Percentiles rank a stretch among this genome's conserved stretches.
Evolutionary conservation across 2,329 filamentous ascomycete genomes (phyloP).

Genomic region (Graphilbum sp.): DNA sequence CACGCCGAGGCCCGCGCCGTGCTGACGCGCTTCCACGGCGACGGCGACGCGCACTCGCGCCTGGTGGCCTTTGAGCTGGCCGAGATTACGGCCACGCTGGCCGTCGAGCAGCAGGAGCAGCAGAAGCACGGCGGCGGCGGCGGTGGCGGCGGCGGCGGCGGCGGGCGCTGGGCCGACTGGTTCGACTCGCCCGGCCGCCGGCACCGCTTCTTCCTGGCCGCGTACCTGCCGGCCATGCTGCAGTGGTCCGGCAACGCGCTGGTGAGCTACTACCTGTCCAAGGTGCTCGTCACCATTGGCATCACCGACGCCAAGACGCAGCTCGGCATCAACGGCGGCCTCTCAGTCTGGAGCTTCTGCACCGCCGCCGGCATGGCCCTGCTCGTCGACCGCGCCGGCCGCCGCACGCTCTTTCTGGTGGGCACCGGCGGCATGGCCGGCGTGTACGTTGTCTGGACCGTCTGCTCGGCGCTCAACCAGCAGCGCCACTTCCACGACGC

Average conservation of each 20-base stretch:
- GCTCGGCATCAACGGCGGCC: slow-evolving; percentile 4
- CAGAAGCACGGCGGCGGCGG: too few species aligned
- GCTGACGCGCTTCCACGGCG: slow-evolving; percentile 8
- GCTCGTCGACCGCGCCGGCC: slow-evolving; percentile 17
- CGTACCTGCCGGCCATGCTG: slow-evolving; percentile 7
- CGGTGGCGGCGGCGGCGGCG: too few species aligned
- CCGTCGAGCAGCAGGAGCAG: slow-evolving; percentile 6
- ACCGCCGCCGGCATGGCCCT: slow-evolving; percentile 14
- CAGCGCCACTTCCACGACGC: slow-evolving; percentile 13
- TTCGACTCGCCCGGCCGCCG: slow-evolving; percentile 7
- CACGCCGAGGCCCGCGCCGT: slow-evolving; percentile 6
- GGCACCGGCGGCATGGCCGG: slow-evolving; percentile 23
- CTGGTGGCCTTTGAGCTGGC: slow-evolving; percentile 8
- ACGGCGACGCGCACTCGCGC: slow-evolving; percentile 6
- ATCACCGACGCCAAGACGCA: slow-evolving; percentile 2
- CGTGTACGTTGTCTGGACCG: slow-evolving; percentile 22
- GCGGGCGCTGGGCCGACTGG: slow-evolving; percentile 5
- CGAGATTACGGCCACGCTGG: slow-evolving; percentile 9
- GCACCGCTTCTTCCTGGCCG: slow-evolving; percentile 8
- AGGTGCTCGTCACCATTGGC: slow-evolving; percentile 4
- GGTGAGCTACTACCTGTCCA: slow-evolving; percentile 7
- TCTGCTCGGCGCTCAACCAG: slow-evolving; percentile 10
- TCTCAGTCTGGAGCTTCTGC: slow-evolving; percentile 1
- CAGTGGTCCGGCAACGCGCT: slow-evolving; percentile 10
- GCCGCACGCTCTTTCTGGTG: slow-evolving; percentile 19